Conservation (phyloP, 2,329 filamentous ascomycete species). For the Arthroderma sp. region DNA sequence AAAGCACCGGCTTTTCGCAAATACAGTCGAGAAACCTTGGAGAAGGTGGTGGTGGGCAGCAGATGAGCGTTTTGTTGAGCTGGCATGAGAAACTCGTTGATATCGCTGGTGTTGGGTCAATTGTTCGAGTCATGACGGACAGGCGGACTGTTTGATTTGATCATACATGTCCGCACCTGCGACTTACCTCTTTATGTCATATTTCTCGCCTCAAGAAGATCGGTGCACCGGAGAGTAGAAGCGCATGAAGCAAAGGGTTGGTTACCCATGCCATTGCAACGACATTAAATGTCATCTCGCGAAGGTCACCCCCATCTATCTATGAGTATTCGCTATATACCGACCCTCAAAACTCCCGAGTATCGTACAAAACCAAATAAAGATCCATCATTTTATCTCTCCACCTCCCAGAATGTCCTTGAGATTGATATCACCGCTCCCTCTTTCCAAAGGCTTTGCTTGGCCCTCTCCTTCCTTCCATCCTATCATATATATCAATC, state of each 20-base stretch:
- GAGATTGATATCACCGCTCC: constrained; percentile 74
- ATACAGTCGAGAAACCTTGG: constrained; percentile 45
- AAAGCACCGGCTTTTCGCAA: constrained; percentile 81
- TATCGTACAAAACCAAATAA: constrained; percentile 1
- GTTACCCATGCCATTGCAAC: background rate
- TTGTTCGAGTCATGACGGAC: constrained; percentile 92
- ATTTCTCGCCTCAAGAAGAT: too few relatives aligned
- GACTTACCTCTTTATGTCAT: too few relatives aligned
- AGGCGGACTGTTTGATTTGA: constrained; percentile 63
- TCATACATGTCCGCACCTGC: background rate
- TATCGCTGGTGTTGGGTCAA: constrained; percentile 79
- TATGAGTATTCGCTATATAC: background rate
- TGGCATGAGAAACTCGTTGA: constrained; percentile 99
- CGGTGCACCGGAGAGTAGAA: too few relatives aligned
- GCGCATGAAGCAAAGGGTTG: background rate
- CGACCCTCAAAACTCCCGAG: background rate
- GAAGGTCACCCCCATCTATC: background rate
- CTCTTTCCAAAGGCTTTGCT: constrained; percentile 64
- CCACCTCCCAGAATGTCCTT: constrained; percentile 59
- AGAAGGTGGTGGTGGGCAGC: constrained; percentile 60
- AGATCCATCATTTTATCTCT: constrained; percentile 9
- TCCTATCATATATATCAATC: constrained; percentile 96
- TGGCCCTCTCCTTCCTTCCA: constrained; percentile 82
- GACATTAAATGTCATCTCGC: background rate
- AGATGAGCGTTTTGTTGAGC: constrained; percentile 92